A percentile compares a stretch with the other conserved stretches of the same genome.
phyloP scores from a whole-genome alignment of 352 stramenopile species.

The Pythium plurisporium region DNA sequence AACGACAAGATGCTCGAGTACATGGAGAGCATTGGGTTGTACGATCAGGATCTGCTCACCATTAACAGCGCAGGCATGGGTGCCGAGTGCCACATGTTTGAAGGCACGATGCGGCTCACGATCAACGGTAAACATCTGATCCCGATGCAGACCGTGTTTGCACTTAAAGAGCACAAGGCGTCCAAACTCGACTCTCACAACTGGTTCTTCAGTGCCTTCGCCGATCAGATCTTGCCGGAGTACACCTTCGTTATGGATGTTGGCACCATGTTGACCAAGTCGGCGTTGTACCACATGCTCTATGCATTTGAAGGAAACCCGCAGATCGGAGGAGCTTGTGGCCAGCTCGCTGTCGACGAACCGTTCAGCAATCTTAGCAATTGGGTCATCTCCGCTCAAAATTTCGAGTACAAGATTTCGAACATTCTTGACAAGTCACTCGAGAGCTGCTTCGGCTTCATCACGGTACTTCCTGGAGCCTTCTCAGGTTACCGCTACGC shows the following conservation, averaged over 20 bases:
- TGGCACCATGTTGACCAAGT: conserved; percentile 79
- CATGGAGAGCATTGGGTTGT: conserved; percentile 62
- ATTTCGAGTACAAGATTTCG: conserved; percentile 90
- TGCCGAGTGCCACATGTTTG: conserved; percentile 79
- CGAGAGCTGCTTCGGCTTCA: conserved; percentile 85
- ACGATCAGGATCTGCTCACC: conserved; percentile 81
- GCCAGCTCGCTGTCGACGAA: conserved; percentile 79
- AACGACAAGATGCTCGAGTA: conserved; percentile 82
- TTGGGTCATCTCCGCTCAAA: conserved; percentile 82
- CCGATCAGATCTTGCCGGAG: conserved; percentile 78
- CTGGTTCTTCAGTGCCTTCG: conserved; percentile 84
- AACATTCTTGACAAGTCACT: conserved; percentile 86
- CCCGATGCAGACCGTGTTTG: conserved; percentile 76
- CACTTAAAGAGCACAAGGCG: conserved; percentile 76
- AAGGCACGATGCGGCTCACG: conserved; percentile 75
- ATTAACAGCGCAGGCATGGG: conserved; percentile 83
- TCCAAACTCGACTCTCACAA: conserved; percentile 84
- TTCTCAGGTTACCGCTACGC: conserved; percentile 86
- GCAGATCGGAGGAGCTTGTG: conserved; percentile 79
- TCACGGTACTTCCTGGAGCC: conserved; percentile 78
- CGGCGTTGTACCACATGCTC: conserved; percentile 71
- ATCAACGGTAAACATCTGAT: conserved; percentile 66
- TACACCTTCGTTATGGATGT: conserved; percentile 84
- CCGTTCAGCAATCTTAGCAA: conserved; percentile 82
- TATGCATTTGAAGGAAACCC: conserved; percentile 73